Base-by-base conservation (phyloP, 305 asterid genomes). In the Fraxinus dipetala region DNA sequence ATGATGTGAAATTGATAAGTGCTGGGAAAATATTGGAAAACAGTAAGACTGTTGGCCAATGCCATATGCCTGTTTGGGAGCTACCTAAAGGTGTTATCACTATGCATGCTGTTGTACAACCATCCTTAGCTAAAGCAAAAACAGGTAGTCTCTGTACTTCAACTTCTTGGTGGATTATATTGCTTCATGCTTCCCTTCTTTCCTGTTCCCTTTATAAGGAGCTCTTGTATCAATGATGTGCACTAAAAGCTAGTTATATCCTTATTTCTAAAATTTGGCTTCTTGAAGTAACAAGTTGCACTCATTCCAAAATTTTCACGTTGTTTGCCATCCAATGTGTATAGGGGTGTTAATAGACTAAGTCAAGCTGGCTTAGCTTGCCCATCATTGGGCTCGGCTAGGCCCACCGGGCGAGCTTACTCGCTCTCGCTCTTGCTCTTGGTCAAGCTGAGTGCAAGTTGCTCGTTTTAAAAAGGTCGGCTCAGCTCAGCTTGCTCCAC, bases 71-170 rank as follows among this genome's bases (percentile, higher is more conserved):
- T 74, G 89, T 92, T 45, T 94, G 97, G 14, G 99, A 95, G 83
- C 90, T 91, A 76, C 93, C 94, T 22, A 90, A 88, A 13, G 97
- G 92, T 80, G 86, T 91, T 78, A 92, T 92, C 83, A 95, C 95
- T 76, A 92, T 95, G 99, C 99, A 94, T 83, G 98, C 97, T 84
- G 99, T 94, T 80, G 97, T 95, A 72, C 99, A 94, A 88, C 95
- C 95, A 75, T 69, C 75, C 75, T 69, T 90, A 83, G 91, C 95
- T 43, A 95, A 92, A 89, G 90, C 90, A 69, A 95, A 92, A 85
- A 89, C 98, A 87, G 97, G 98, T 95, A 72, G 78, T 80, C 38
- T 69, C 36, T 69, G 75, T 26, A 69, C 67, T 38, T 77, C 76
- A 18, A 78, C 83, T 28, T 45, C 30, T 78, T 35, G 20, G 74